Evolutionary conservation across 1,284 basidiomycete genomes (phyloP), one percentile per base, ranked within the genome.

Genomic region (Leccinum variabile): DNA sequence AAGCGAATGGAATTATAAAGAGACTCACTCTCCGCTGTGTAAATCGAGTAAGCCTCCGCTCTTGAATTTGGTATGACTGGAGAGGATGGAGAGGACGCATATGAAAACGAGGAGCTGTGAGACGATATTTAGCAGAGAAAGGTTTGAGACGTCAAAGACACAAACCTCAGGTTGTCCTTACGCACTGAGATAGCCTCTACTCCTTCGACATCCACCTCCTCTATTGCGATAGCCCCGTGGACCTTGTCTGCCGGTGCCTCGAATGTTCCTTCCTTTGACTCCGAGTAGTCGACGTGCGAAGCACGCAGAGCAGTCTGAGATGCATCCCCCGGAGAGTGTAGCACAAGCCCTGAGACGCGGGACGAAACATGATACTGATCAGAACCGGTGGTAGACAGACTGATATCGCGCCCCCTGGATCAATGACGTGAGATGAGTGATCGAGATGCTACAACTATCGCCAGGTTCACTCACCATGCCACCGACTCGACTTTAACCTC

Each of bases 401-500:
- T 11, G 28, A 56, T 30, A 18, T 56, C 50, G 4, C 11, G 16
- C 22, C 32, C 57, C 59, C 67, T 71, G 22, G 25, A 39, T 41
- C 18, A 44, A 39, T 16, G 22, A 49, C 1, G 18, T 60, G 35
- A 59, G 54, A 16, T 6, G n/a, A 22, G 2, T 39, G 0, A 25
- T 1, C 16, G 30, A 1, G 4, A 46, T 46, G 11, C 3, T 10
- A 22, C 6, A 0, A 11, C 16, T 14, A 32, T n/a, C 1, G 2
- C 3, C 7, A 6, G 7, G 16, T 33, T 49, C 1, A 60, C 67
- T 60, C 13, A 71, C 69, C 49, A 55, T n/a, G 28, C 28, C 0
- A 4, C 46, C 14, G 8, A 44, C 52, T 62, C 46, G 18, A 22
- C 46, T 49, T 49, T 2, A 22, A 46, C 1, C 41, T 44, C 41